These are phyloP conservation scores for Sphaerulina populicola DNA, from an alignment of 2,329 filamentous ascomycete genomes.

Conservation along the genomic window DNA sequence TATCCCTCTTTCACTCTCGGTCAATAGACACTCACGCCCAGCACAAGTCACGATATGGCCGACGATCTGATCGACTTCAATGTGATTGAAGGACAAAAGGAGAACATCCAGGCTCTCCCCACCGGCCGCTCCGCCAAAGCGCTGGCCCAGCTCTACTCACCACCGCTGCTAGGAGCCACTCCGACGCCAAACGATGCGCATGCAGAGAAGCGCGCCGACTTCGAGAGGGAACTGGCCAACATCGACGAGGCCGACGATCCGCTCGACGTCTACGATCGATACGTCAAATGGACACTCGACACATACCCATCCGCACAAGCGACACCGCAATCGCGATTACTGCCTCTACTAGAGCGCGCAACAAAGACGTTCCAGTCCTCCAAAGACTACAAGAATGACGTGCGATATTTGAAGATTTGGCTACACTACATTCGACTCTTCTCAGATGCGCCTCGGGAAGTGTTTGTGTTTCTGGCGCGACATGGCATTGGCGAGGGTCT, in stretches of 20 bases:
- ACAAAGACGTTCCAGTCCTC: slow-evolving; percentile 84
- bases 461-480: slow-evolving; percentile 81
- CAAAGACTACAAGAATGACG: slow-evolving; percentile 86
- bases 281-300: slow-evolving; percentile 93
- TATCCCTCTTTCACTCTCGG: no score
- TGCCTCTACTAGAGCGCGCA: slow-evolving; percentile 80
- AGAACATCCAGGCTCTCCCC: slow-evolving; percentile 92
- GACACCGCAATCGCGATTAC: slow-evolving; percentile 81
- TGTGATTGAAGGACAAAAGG: slow-evolving; percentile 91
- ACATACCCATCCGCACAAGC: slow-evolving; percentile 91
- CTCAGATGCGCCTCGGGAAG: slow-evolving; percentile 84
- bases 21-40: slow-evolving; percentile 5
- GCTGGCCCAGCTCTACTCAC: slow-evolving; percentile 71
- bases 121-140: slow-evolving; percentile 83
- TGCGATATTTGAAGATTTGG: slow-evolving; percentile 88
- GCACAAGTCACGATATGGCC: slow-evolving; percentile 22
- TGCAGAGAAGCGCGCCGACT: slow-evolving; percentile 70
- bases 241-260: slow-evolving; percentile 88
- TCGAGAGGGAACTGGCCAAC: slow-evolving; percentile 70
- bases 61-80: slow-evolving; percentile 60
- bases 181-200: slow-evolving; percentile 60
- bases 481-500: slow-evolving; percentile 79
- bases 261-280: slow-evolving; percentile 89
- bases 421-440: slow-evolving; percentile 89
- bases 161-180: slow-evolving; percentile 33